Percentiles rank a stretch among this genome's conserved stretches.
These are phyloP conservation scores for Coelastrella sp. DNA, from an alignment of 139 green algal genomes.

Conservation along the genomic window DNA sequence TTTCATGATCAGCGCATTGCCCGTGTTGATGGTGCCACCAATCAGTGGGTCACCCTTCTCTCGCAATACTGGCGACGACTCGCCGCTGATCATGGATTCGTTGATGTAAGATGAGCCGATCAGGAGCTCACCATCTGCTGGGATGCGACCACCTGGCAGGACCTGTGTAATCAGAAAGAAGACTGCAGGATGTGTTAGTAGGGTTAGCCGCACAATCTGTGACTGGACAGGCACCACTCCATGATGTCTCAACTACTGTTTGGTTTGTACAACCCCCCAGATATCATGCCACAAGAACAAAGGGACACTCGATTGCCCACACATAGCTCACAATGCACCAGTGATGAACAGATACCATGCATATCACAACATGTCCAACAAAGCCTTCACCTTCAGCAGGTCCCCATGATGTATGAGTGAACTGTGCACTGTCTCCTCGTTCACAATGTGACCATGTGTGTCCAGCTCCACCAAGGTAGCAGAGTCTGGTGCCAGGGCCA, in stretches of 20 bases:
- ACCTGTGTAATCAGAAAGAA: slow-evolving; percentile 61
- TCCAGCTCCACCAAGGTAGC: slow-evolving; percentile 84
- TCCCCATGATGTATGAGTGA: slow-evolving; percentile 90
- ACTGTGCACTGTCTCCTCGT: slow-evolving; percentile 77
- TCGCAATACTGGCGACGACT: slow-evolving; percentile 70
- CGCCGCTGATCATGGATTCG: slow-evolving; percentile 98
- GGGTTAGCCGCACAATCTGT: no score
- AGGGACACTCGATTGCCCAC: no score
- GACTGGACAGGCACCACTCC: no score
- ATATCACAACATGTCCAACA: background rate
- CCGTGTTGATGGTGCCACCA: slow-evolving; percentile 93
- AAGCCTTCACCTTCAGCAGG: slow-evolving; percentile 84
- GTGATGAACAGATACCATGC: no score
- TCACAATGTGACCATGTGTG: slow-evolving; percentile 61
- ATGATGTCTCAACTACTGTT: no score
- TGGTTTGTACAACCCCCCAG: background rate
- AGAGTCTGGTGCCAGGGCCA: slow-evolving; percentile 79
- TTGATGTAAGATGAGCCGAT: slow-evolving; percentile 88
- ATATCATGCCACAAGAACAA: background rate
- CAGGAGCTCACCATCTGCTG: slow-evolving; percentile 90
- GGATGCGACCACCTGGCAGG: slow-evolving; percentile 84
- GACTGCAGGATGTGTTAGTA: no score
- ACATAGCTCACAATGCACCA: no score
- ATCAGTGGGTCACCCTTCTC: slow-evolving; percentile 75
- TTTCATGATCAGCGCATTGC: slow-evolving; percentile 57